phyloP scores from a whole-genome alignment of 345 rosid species.

The Arabidopsis arenosa region DNA sequence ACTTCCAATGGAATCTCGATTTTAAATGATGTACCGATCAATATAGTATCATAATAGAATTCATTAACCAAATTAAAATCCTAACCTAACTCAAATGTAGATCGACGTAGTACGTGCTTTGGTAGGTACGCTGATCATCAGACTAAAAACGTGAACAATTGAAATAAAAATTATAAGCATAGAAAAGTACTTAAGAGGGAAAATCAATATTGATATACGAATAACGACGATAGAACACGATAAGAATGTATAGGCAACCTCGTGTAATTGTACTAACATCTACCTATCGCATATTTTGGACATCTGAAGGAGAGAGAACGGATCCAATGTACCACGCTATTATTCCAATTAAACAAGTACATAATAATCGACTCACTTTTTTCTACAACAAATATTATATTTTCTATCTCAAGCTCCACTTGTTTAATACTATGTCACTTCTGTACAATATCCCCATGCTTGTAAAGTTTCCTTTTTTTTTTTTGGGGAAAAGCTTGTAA shows the following conservation, averaged over 20 bases:
- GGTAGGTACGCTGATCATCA: constrained; percentile 34
- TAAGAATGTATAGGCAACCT: constrained; percentile 23
- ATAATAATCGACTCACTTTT: not conserved
- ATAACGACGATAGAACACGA: not conserved
- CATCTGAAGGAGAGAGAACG: not conserved
- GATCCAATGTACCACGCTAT: constrained; percentile 32
- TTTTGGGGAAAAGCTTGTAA: too few relatives aligned
- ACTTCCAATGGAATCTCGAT: too few relatives aligned
- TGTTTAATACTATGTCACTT: constrained; percentile 2
- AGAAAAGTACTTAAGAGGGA: not conserved
- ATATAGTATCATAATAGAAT: too few relatives aligned
- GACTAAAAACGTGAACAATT: constrained; percentile 37
- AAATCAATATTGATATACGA: too few relatives aligned
- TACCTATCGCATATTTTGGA: not conserved
- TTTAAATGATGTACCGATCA: too few relatives aligned
- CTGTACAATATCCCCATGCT: constrained; percentile 21
- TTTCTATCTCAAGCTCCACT: constrained; percentile 24
- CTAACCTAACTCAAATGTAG: not conserved
- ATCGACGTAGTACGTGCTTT: not conserved
- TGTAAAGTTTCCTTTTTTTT: constrained; percentile 6
- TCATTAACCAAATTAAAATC: too few relatives aligned
- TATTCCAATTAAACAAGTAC: constrained; percentile 17
- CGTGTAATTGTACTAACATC: not conserved
- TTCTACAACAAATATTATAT: constrained; percentile 1
- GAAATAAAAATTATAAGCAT: not conserved